Percentiles rank a stretch among this genome's conserved stretches.
These are phyloP conservation scores for Fraxinus floribunda DNA, from an alignment of 305 asterid genomes.

Conservation along the genomic window DNA sequence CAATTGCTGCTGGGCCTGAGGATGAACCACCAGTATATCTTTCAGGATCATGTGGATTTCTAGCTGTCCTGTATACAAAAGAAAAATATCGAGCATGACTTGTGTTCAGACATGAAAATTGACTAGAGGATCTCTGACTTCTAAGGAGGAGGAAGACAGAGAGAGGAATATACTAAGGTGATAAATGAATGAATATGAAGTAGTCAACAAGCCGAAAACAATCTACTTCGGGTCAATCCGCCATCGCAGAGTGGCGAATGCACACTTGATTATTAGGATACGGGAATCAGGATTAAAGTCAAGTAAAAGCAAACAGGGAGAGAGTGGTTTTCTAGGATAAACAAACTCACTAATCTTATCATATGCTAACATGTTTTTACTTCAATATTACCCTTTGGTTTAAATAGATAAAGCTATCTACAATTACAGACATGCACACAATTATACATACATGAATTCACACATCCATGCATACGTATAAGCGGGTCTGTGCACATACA, in stretches of 20 bases:
- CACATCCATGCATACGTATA: not conserved
- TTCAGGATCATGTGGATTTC: slow-evolving; percentile 94
- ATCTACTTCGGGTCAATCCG: not conserved
- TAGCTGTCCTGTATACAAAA: slow-evolving; percentile 66
- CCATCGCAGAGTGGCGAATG: not conserved
- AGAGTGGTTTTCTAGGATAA: not conserved
- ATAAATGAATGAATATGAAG: not conserved
- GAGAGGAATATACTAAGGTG: not conserved
- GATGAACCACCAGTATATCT: slow-evolving; percentile 99
- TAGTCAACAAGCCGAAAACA: not conserved
- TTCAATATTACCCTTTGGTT: not conserved
- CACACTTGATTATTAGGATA: not conserved
- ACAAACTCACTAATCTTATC: slow-evolving; percentile 9
- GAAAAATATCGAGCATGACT: not conserved
- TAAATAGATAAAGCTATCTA: not conserved
- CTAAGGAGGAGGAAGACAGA: not conserved
- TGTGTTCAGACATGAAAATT: not conserved
- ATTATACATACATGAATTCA: not conserved
- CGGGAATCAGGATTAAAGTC: not conserved
- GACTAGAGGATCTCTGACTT: not conserved
- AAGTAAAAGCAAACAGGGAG: slow-evolving; percentile 13
- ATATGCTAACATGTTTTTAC: slow-evolving; percentile 11
- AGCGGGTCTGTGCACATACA: not conserved
- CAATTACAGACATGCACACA: not conserved
- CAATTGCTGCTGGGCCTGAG: slow-evolving; percentile 97